Base-by-base conservation (phyloP, 495 filamentous ascomycete species). In the Aspergillus campestris region DNA sequence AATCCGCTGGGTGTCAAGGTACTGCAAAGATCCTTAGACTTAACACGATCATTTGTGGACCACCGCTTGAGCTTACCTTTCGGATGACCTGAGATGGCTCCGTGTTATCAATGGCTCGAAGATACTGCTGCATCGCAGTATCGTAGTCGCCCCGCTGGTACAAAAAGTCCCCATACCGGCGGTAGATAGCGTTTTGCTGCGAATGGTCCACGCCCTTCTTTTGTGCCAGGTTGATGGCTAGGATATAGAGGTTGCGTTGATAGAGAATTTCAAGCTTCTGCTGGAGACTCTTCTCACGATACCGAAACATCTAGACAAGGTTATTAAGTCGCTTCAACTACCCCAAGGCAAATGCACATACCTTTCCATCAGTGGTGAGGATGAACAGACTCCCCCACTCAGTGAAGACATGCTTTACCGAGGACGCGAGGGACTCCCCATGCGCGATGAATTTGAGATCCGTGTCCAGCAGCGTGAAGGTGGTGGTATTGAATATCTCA, bases 111-210 rank as follows among this genome's bases (percentile, higher is more conserved):
- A 98, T 94, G 0, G 94, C 90, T 57, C 88, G 85, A 50, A 98
- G 80, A 60, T 97, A 98, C 62, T 95, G 92, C 59, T 94, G 86
- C 94, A 98, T 98, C 8, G 92, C 94, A 13, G 85, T 89, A 58
- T 98, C 91, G 58, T 89, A 97, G 57, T 95, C 89, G 3, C 83
- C 85, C 55, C 89, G 92, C 56, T 92, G 88, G 55, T 98, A 95
- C n/a, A 96, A 66, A 49, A 86, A 90, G 59, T 98, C 94, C 8
- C 92, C 92, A 63, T 94, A 97, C 64, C 82, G 91, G 44, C 94
- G 81, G 52, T 86, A 91, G 42, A 98, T 97, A 35, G 86, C 75
- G 58, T 94, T 95, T 38, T 92, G 87, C 59, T 95, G 88, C 13
- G 80, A 61, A 8, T 72, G 53, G 60, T 91, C 87, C 14, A 84